Evolutionary conservation across 768 basidiomycete species (phyloP).

Genomic region (Termitomyces sp.): DNA sequence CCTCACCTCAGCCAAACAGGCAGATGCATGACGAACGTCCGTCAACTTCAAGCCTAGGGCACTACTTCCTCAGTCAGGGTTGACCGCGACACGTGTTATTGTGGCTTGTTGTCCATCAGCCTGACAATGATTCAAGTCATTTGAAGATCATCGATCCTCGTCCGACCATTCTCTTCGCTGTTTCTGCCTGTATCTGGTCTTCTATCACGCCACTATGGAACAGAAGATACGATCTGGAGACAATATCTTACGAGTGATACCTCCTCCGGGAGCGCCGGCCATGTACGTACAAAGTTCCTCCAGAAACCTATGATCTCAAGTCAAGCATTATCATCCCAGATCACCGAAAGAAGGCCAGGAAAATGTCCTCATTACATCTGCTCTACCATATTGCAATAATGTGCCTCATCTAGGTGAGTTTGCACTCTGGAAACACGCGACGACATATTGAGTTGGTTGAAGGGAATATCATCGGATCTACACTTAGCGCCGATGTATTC

Average conservation of each 20-base stretch:
- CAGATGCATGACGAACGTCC: slow-evolving; percentile 9
- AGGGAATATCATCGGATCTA: slow-evolving; percentile 95
- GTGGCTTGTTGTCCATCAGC: slow-evolving; percentile 16
- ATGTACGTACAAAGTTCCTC: slow-evolving; percentile 36
- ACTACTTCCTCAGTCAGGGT: too few species aligned
- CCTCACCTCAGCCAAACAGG: slow-evolving; percentile 15
- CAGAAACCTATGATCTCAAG: slow-evolving; percentile 12
- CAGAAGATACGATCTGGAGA: slow-evolving; percentile 52
- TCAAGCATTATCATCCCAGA: slow-evolving; percentile 25
- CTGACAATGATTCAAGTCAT: slow-evolving; percentile 13
- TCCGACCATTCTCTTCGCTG: slow-evolving; percentile 12
- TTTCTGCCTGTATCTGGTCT: neutral
- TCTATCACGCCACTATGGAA: slow-evolving; percentile 28
- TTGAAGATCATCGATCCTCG: slow-evolving; percentile 4
- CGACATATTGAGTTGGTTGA: slow-evolving; percentile 7
- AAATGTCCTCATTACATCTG: slow-evolving; percentile 92
- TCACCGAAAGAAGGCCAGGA: slow-evolving; percentile 80
- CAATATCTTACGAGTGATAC: slow-evolving; percentile 47
- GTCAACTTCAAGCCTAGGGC: neutral
- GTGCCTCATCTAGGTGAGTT: slow-evolving; percentile 88
- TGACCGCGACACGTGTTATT: slow-evolving; percentile 18
- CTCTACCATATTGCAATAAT: slow-evolving; percentile 95
- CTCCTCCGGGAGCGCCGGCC: slow-evolving; percentile 47
- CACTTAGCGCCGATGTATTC: slow-evolving; percentile 95
- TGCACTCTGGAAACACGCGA: slow-evolving; percentile 11